Evolutionary conservation across 2,329 filamentous ascomycete species (phyloP), one percentile per base, ranked within the genome.

Genomic region (Coniochaeta sp.): DNA sequence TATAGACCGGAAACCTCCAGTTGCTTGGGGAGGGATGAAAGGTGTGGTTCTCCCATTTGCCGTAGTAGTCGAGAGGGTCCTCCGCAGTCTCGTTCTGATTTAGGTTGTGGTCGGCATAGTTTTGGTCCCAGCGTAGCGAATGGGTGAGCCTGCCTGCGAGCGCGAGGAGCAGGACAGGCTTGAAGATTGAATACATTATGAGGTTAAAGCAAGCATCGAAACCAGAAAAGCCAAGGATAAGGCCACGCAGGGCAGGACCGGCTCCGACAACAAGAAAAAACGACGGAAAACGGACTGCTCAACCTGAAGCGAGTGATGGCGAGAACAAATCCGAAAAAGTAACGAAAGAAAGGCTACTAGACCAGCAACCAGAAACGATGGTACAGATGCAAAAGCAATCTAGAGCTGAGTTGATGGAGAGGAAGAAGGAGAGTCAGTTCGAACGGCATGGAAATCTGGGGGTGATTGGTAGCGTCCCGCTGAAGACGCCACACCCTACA

Each of bases 1-100:
- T 83, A 62, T 86, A 86, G 60, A 85, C 79, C 0, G 83, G 83
- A 55, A 86, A 76, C 24, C 83, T 70, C 80, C 80, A 83, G 56
- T 79, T 82, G 1, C 71, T 67, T 1, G 80, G 80, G 14, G 79
- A 82, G 0, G 74, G 70, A 22, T 69, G 65, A 56, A 75, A 82
- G 6, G 64, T 65, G 57, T 81, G 79, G 50, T 31, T 22, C 2
- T 74, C 67, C 76, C 78, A 78, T 67, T 71, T 65, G 51, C 78
- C 74, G 58, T 67, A 74, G 58, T 83, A 83, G 24, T 83, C 72
- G 18, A 77, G 64, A 1, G 78, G 77, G 49, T 74, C 58, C 2
- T 61, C 67, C 4, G 79, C 76, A 33, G 71, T 65, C 56, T 75
- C 57, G 59, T 82, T 82, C 53, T 50, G 49, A 53, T 60, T 60